phyloP scores from a whole-genome alignment of 1,284 basidiomycete genomes.

The Ceratobasidium sp. region DNA sequence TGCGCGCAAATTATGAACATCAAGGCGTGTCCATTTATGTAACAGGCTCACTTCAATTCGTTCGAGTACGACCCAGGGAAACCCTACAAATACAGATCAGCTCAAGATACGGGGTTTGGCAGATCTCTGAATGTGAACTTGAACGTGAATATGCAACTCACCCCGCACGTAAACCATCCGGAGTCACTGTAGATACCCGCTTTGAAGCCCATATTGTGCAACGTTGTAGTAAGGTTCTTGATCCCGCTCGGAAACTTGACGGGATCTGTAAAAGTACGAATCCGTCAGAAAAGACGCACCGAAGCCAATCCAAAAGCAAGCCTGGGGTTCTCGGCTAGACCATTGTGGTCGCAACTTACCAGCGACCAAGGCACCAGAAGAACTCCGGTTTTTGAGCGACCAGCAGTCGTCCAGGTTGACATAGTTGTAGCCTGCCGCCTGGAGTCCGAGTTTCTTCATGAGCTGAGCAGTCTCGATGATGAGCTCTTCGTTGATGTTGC shows the following conservation, averaged over 20 bases:
- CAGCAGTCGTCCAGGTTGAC: constrained; percentile 73
- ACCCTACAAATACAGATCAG: constrained; percentile 52
- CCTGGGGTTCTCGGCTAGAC: constrained; percentile 54
- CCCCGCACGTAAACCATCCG: constrained; percentile 65
- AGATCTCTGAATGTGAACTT: neutral
- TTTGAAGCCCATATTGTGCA: constrained; percentile 65
- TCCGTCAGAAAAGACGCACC: constrained; percentile 59
- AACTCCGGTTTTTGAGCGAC: constrained; percentile 64
- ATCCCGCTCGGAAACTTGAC: constrained; percentile 54
- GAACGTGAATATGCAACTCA: constrained; percentile 3
- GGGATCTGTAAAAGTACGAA: constrained; percentile 27
- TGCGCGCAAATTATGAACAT: constrained; percentile 48
- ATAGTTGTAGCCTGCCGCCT: constrained; percentile 65
- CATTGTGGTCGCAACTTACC: constrained; percentile 51
- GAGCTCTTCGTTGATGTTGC: constrained; percentile 66
- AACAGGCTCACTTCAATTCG: constrained; percentile 60
- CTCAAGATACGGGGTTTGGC: neutral
- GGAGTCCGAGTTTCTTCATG: constrained; percentile 64
- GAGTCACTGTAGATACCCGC: constrained; percentile 69
- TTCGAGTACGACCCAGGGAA: constrained; percentile 68
- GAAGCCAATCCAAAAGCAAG: constrained; percentile 48
- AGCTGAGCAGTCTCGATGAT: constrained; percentile 63
- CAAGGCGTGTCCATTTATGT: constrained; percentile 58
- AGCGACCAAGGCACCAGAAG: constrained; percentile 64
- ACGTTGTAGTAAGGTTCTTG: constrained; percentile 61